These are phyloP conservation scores for Erigeron philadelphicus DNA, from an alignment of 140 eudicot species.

Conservation along the genomic window DNA sequence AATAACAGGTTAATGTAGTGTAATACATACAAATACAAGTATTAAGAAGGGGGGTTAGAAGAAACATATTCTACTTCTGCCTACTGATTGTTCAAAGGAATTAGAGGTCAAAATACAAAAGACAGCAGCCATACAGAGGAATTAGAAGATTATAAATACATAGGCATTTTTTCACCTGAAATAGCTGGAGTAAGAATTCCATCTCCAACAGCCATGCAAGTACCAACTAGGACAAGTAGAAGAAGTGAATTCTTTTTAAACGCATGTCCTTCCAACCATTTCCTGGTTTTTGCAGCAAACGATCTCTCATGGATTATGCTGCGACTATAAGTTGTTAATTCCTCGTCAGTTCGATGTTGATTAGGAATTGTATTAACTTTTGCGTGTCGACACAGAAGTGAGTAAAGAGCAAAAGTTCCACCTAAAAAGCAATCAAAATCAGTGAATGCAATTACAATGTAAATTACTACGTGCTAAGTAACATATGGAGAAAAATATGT, in stretches of 20 bases:
- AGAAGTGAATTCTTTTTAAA: constrained; percentile 71
- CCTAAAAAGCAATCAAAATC: constrained; percentile 37
- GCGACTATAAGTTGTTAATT: constrained; percentile 97
- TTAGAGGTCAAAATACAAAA: background rate
- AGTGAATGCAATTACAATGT: background rate
- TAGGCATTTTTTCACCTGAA: constrained; percentile 51
- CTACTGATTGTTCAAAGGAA: no score
- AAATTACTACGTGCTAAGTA: background rate
- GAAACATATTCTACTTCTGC: background rate
- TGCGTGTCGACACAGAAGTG: constrained; percentile 82
- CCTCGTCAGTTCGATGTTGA: constrained; percentile 90
- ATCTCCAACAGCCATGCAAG: constrained; percentile 93
- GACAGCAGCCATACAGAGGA: no score
- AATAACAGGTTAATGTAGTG: background rate
- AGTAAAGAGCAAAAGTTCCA: constrained; percentile 94
- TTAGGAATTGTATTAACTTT: constrained; percentile 84
- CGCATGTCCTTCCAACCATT: constrained; percentile 69
- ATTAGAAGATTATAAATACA: background rate
- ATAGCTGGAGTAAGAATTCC: constrained; percentile 98
- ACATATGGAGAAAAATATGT: constrained; percentile 13
- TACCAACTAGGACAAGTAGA: constrained; percentile 75
- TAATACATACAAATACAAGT: background rate
- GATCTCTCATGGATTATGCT: constrained; percentile 63
- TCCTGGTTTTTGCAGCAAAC: constrained; percentile 84
- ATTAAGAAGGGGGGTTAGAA: background rate